Base-by-base conservation (phyloP, 176 grass and related monocot genomes). In the Cenchrus americanus region DNA sequence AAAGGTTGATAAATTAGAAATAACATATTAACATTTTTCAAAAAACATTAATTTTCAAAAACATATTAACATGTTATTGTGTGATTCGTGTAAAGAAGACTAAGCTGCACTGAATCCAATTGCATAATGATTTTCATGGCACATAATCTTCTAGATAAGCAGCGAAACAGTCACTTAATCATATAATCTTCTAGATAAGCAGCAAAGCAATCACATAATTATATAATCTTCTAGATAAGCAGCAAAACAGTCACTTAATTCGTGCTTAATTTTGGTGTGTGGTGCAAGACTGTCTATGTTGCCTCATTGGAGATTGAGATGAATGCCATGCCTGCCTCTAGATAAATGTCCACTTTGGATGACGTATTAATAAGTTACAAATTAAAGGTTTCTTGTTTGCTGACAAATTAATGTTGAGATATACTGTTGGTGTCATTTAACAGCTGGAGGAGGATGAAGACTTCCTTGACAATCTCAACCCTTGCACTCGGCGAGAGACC, bases 371-470 rank as follows among this genome's bases (percentile, higher is more conserved):
- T 23, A 12, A 79, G 22, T 6, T 80, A 26, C 55, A n/a, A 21
- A 8, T 26, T 49, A 49, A 60, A 44, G n/a, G 11, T 27, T 51
- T 1, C 12, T 48, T 78, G 24, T 78, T 78, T 0, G 5, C 77
- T 21, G 5, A 78, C 5, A 15, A 77, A 18, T 70, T 42, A 70
- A 5, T 24, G 34, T 21, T 72, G 10, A 65, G 49, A 46, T n/a
- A 7, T 62, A 32, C 23, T 66, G 14, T 66, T 80, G 30, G 4
- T 71, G 71, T 17, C 50, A 46, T 69, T 22, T 71, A 15, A 60
- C 90, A 97, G 94, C 88, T 97, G 26, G 94, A 97, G 75, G 94
- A 97, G 81, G 90, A 91, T 50, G 92, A 94, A 22, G 78, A 97
- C 73, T 94, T 97, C 83, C 72, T 97, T 5, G 88, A 97, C 66